Evolutionary conservation across 2,329 filamentous ascomycete genomes (phyloP), one percentile per base, ranked within the genome.

Genomic region (Arachnomyces sp.): DNA sequence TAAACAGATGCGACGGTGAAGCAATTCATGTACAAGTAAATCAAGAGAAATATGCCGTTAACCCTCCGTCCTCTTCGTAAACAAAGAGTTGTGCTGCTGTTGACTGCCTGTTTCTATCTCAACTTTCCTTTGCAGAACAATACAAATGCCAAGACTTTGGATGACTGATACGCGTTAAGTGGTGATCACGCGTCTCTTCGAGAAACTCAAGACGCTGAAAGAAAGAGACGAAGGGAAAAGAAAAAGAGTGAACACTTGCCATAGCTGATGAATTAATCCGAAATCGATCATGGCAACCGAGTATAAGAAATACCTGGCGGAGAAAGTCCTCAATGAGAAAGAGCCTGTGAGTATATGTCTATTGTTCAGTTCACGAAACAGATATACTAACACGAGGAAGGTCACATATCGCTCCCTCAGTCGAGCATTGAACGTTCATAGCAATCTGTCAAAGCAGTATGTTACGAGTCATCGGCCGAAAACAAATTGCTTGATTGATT

Each of bases 381-480:
- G 18, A 28, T 44, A 31, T 46, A 16, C 44, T 39, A 9, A 25
- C 20, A 25, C 9, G 20, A 5, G 20, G 9, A 54, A 94, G 88
- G 74, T 94, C 54, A 94, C 85, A 37, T 96, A 95, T 68, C 82
- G 88, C 37, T 71, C 82, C 36, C 67, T 98, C 46, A 92, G 88
- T 63, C 77, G 90, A 54, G 82, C 81, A 30, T 65, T 95, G 39
- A 83, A 87, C 54, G 74, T 94, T 33, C 84, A 95, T 59, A 82
- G 84, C 60, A 92, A 93, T 57, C 71, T 76, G 32, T 92, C 92
- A 9, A 98, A 98, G 64, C 81, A 89, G 89, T 93, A 67, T 49
- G 76, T 61, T 44, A 42, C 20, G 17, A 36, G 28, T 38, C 14
- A 31, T 11, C 5, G 7, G 15, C 4, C 28, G 17, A 38, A 16